Base-by-base conservation (phyloP, 345 rosid genomes). In the Barbarea vulgaris region DNA sequence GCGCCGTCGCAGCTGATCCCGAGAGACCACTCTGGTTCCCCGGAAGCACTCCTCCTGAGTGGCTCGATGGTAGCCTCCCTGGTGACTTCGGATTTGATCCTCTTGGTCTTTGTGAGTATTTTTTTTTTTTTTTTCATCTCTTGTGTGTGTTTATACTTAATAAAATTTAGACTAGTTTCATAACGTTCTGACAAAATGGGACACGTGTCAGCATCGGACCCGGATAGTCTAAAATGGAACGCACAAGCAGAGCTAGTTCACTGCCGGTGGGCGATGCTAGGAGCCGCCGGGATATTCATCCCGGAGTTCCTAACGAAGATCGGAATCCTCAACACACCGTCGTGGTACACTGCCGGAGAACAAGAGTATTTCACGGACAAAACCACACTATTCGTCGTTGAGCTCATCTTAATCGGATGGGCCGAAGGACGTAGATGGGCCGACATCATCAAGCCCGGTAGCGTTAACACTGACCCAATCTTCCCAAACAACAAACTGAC, bases 351-450 rank as follows among this genome's bases (percentile, higher is more conserved):
- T 0, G 97, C 97, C 9, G 93, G 97, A 62, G 89, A 87, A 37
- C 84, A 42, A 41, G 92, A 92, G 72, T 92, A 92, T 82, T 92
- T 92, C 88, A 91, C 94, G 0, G 97, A 95, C 87, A 90, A 93
- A 57, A 90, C 96, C 51, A 91, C 96, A 5, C 87, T 94, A 22
- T 90, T 94, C 81, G 76, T 89, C 12, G 81, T 89, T 9, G 97
- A 90, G 88, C 70, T 92, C 52, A 76, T 95, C 36, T 86, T 95
- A 73, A 92, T 95, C 47, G 98, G 97, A 34, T 95, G 97, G 99
- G 97, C 97, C 0, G 99, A 95, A 80, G 99, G 99, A 2, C 83
- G 98, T 67, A 82, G 99, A 81, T 95, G 97, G 97, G 96, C 97
- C 0, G 99, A 95, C 67, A 92, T 95, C 55, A 71, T 95, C 74